These are phyloP conservation scores for Fusarium sp. DNA, from an alignment of 2,329 filamentous ascomycete species.

Conservation along the genomic window DNA sequence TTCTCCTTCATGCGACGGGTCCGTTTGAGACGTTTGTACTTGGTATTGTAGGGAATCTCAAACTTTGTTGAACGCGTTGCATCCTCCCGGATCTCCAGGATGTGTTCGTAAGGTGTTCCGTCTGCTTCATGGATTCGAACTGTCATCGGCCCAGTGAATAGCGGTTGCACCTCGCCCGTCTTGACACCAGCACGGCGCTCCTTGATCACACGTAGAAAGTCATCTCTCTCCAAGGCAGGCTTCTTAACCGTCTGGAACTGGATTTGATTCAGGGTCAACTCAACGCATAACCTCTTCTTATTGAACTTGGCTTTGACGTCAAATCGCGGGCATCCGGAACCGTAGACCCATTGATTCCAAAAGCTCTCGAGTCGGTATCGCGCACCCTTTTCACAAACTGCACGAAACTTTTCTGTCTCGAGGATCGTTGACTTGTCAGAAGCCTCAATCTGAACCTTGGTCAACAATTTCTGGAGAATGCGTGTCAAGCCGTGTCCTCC, in stretches of 20 bases:
- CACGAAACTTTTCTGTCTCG: constrained; percentile 77
- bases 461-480: constrained; percentile 84
- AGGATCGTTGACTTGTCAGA: constrained; percentile 73
- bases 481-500: constrained; percentile 81
- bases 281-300: constrained; percentile 94
- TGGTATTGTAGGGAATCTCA: constrained; percentile 98
- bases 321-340: constrained; percentile 88
- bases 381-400: constrained; percentile 84
- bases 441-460: constrained; percentile 76
- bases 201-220: constrained; percentile 85
- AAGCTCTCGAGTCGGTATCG: constrained; percentile 88
- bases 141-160: constrained; percentile 96
- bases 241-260: constrained; percentile 58
- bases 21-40: constrained; percentile 95
- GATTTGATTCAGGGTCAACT: constrained; percentile 85
- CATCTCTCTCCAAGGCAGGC: constrained; percentile 68
- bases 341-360: constrained; percentile 91
- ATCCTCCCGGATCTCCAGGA: constrained; percentile 91
- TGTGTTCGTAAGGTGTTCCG: constrained; percentile 97
- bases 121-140: constrained; percentile 98
- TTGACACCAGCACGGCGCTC: constrained; percentile 76
- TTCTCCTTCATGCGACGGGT: constrained; percentile 84
- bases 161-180: constrained; percentile 72
- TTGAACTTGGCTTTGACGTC: constrained; percentile 90
- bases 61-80: constrained; percentile 77